These are phyloP conservation scores for Akanthomyces lecanii DNA, from an alignment of 2,329 filamentous ascomycete species.

Conservation along the genomic window DNA sequence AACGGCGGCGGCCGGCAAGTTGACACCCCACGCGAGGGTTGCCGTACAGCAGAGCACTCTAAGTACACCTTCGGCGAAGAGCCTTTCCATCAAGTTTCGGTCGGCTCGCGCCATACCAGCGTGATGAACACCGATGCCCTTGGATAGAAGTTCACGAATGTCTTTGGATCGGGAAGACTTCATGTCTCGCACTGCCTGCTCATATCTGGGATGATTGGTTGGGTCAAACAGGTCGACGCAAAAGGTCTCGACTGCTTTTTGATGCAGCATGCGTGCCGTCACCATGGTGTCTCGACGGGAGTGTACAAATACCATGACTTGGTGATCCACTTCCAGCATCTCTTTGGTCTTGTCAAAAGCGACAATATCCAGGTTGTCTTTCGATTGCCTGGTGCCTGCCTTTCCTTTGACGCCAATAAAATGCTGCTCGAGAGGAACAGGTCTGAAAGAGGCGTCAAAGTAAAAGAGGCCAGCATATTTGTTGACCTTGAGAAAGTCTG, in stretches of 20 bases:
- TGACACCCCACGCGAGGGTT: conserved; percentile 97
- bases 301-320: conserved; percentile 99
- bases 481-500: conserved; percentile 96
- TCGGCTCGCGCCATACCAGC: conserved; percentile 94
- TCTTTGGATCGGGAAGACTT: conserved; percentile 82
- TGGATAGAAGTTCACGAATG: conserved; percentile 80
- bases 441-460: conserved; percentile 92
- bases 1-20: conserved; percentile 92
- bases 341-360: conserved; percentile 92
- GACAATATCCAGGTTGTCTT: conserved; percentile 82
- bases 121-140: conserved; percentile 92
- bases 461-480: conserved; percentile 90
- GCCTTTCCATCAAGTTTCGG: conserved; percentile 88
- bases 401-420: conserved; percentile 97
- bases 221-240: conserved; percentile 83
- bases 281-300: conserved; percentile 90
- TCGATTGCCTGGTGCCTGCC: conserved; percentile 70
- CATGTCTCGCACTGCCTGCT: conserved; percentile 76
- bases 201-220: conserved; percentile 70
- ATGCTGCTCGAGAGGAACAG: conserved; percentile 93
- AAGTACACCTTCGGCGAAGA: conserved; percentile 88
- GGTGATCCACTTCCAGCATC: conserved; percentile 88
- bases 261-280: conserved; percentile 78
- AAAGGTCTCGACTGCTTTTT: conserved; percentile 78
- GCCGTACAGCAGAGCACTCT: conserved; percentile 98